Conservation (phyloP, 345 rosid genomes). For the Pugionium dolabratum region DNA sequence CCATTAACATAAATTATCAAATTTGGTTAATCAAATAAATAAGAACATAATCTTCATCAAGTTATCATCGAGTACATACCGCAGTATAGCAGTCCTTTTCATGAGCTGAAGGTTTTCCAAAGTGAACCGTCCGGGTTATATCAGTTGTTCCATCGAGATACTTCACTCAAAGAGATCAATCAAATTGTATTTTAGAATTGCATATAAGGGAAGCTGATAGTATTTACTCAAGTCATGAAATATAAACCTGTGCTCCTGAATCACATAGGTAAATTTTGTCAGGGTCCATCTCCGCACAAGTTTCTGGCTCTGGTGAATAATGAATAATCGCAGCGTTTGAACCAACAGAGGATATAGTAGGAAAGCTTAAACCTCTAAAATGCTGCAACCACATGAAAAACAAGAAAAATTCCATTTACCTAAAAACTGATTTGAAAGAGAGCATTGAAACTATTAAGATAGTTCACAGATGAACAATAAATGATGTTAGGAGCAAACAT, state of each 20-base stretch:
- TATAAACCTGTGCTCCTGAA: slow-evolving; percentile 95
- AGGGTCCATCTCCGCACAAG: slow-evolving; percentile 86
- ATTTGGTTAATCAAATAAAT: background rate
- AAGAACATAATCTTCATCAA: background rate
- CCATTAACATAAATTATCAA: slow-evolving; percentile 13
- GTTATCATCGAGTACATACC: slow-evolving; percentile 44
- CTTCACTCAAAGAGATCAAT: slow-evolving; percentile 47
- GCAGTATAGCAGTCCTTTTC: slow-evolving; percentile 89
- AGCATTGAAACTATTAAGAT: background rate
- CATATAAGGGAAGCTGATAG: slow-evolving; percentile 9
- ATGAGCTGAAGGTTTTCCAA: slow-evolving; percentile 89
- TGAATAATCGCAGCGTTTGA: slow-evolving; percentile 94
- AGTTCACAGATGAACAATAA: background rate
- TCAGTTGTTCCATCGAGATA: slow-evolving; percentile 98
- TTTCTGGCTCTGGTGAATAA: slow-evolving; percentile 68
- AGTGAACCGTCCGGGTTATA: slow-evolving; percentile 93
- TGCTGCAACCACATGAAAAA: slow-evolving; percentile 54
- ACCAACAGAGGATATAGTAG: slow-evolving; percentile 94
- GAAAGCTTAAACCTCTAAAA: slow-evolving; percentile 95
- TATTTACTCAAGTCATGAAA: background rate
- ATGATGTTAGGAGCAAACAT: slow-evolving; percentile 7
- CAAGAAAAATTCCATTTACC: background rate
- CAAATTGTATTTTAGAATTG: slow-evolving; percentile 9
- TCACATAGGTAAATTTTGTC: slow-evolving; percentile 81
- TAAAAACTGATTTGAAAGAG: background rate